Evolutionary conservation across 1,284 basidiomycete genomes (phyloP), one percentile per base, ranked within the genome.

Genomic region (Blastosporella zonata): DNA sequence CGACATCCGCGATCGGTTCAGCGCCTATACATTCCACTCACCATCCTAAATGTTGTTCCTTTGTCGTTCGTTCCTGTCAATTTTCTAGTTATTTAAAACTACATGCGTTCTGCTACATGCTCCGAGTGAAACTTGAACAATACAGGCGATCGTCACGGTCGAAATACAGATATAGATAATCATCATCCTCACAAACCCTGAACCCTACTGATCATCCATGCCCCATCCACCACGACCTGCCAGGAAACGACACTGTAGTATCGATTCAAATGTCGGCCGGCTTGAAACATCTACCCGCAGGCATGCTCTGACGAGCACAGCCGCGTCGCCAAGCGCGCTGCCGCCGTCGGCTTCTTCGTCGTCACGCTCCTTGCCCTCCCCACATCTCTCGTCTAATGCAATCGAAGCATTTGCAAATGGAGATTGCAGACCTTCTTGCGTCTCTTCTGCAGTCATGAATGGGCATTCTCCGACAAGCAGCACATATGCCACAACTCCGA

Each of bases 401-500:
- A 88, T 85, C 35, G 83, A 76, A 13, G 87, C 81, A 58, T 76
- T 81, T 1, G 84, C 76, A 59, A 90, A 87, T 0, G 87, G 86
- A 1, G 87, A 89, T 44, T 74, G 68, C 8, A 93, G 71, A 0
- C 90, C 90, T 44, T 83, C 82, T 60, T 90, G 87, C 0, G 91
- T 89, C 66, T 93, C 91, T 35, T 81, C 84, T 1, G 88, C 85
- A 3, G 87, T 90, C 67, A 87, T 83, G 71, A 97, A 97, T 0
- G 95, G 94, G 59, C 93, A 97, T 71, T 97, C 93, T 17, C 96
- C 96, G 20, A 94, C 89, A 12, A 99, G 79, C 49, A 99, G 81
- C 47, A 99, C 97, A 65, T 95, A 99, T 9, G 87, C 92, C 13
- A 99, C 92, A 9, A 98, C 94, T n/a, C 96, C 96, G 50, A 97